Evolutionary conservation across 1,284 basidiomycete species (phyloP), one percentile per base, ranked within the genome.

Genomic region (Puccinia hordei): DNA sequence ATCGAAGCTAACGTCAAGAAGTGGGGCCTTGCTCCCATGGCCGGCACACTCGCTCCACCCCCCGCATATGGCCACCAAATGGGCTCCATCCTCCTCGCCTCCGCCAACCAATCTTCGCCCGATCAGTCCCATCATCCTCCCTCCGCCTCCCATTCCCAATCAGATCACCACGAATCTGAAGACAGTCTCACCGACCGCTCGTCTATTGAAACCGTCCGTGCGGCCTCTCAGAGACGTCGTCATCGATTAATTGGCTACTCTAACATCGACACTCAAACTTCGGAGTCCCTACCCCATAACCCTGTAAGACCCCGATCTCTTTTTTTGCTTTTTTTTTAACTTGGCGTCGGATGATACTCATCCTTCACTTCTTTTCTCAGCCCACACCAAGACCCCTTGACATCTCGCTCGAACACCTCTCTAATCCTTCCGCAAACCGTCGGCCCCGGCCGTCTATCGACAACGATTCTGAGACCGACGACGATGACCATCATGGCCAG

Each of bases 1-100:
- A 97, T 98, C 84, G 95, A 98, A 87, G 95, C 95, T 46, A 97
- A 98, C 85, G 95, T 98, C 81, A 98, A 98, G 89, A 97, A 97
- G 86, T 98, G 95, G 95, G 95, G 95, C 30, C 87, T 98, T 51
- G 95, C 95, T 33, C 95, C 95, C 8, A 96, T 94, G 86, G 91
- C 94, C 22, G 95, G 95, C 57, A 98, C 95, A 0, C 89, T 98
- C 12, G 95, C 95, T 0, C 95, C 95, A 35, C 95, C 95, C 27
- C 95, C 95, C 1, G 94, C 95, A 0, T 98, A 98, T 85, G 95
- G 95, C 27, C 94, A 92, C 83, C 94, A 98, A 85, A 89, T 93
- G 22, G 95, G 95, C 15, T 95, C 93, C 85, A 96, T 98, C 81
- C 87, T 98, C 9, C 88, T 98, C 9, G 94, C 65, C 44, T 59